Percentiles rank a stretch among this genome's conserved stretches.
These are phyloP conservation scores for Ligustrum vulgare DNA, from an alignment of 257 asterid species.

Conservation along the genomic window DNA sequence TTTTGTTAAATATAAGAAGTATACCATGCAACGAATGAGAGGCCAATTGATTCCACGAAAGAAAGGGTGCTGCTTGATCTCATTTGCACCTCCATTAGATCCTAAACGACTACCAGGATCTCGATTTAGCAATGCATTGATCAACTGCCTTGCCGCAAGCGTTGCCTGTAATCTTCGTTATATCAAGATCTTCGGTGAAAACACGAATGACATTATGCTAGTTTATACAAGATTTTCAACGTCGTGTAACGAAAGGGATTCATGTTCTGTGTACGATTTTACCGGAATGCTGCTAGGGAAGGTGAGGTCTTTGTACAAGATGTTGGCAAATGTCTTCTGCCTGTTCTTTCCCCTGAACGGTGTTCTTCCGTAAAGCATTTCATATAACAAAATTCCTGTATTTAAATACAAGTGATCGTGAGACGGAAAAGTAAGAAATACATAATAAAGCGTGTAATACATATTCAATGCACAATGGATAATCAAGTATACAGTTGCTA, in stretches of 20 bases:
- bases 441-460: no score
- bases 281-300: conserved; percentile 98
- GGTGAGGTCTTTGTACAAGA: conserved; percentile 91
- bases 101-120: conserved; percentile 86
- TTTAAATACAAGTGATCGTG: conserved; percentile 12
- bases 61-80: conserved; percentile 86
- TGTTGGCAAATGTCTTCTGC: conserved; percentile 92
- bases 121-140: conserved; percentile 68
- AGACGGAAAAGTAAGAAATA: conserved; percentile 4
- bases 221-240: background rate
- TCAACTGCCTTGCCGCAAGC: conserved; percentile 79
- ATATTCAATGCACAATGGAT: no score
- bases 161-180: conserved; percentile 49
- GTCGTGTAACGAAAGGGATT: no score
- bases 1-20: background rate
- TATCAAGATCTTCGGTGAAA: conserved; percentile 3
- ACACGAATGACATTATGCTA: background rate
- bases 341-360: conserved; percentile 97
- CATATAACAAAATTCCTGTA: conserved; percentile 85
- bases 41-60: conserved; percentile 89
- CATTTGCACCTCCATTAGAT: conserved; percentile 82
- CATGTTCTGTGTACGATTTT: conserved; percentile 1
- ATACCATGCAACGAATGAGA: conserved; percentile 87
- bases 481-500: no score
- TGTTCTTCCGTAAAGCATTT: conserved; percentile 93